Evolutionary conservation across 2,329 filamentous ascomycete genomes (phyloP).

Genomic region (Aspergillus eucalypticola): DNA sequence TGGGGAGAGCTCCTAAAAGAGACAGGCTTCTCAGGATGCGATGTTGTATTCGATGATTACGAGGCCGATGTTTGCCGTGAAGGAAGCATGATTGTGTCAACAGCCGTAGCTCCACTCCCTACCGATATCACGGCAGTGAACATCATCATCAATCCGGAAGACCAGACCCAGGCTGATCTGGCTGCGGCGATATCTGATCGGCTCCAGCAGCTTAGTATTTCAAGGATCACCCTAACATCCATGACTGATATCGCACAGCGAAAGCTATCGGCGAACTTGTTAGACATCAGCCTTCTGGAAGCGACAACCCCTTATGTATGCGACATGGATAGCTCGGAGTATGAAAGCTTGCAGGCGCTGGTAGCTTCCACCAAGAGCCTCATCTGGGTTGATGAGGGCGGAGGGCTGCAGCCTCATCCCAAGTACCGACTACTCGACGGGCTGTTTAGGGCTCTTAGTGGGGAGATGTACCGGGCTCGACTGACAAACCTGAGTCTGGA

Average conservation of each 20-base stretch:
- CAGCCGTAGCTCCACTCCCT: not conserved
- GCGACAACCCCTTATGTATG: constrained; percentile 1
- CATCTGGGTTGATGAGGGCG: constrained; percentile 14
- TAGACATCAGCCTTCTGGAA: constrained; percentile 11
- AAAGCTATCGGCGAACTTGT: not conserved
- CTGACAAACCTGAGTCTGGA: constrained; percentile 10
- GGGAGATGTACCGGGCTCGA: constrained; percentile 7
- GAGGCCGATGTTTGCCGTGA: constrained; percentile 11
- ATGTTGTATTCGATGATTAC: constrained; percentile 20
- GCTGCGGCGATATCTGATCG: not conserved
- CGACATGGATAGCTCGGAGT: constrained; percentile 4
- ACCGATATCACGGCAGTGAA: not conserved
- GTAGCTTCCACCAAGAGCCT: constrained; percentile 5
- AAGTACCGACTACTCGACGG: constrained; percentile 15
- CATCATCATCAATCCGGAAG: not conserved
- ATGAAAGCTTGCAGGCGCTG: not conserved
- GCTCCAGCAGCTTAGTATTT: not conserved
- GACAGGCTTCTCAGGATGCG: constrained; percentile 21
- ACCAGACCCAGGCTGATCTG: not conserved
- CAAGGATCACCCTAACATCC: not conserved
- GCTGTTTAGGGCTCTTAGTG: constrained; percentile 12
- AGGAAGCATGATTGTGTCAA: constrained; percentile 15
- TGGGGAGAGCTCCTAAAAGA: constrained; percentile 14
- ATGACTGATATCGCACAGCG: not conserved
- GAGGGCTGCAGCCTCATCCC: constrained; percentile 6